phyloP scores from a whole-genome alignment of 75 land plant species.

The Pinus taeda region DNA sequence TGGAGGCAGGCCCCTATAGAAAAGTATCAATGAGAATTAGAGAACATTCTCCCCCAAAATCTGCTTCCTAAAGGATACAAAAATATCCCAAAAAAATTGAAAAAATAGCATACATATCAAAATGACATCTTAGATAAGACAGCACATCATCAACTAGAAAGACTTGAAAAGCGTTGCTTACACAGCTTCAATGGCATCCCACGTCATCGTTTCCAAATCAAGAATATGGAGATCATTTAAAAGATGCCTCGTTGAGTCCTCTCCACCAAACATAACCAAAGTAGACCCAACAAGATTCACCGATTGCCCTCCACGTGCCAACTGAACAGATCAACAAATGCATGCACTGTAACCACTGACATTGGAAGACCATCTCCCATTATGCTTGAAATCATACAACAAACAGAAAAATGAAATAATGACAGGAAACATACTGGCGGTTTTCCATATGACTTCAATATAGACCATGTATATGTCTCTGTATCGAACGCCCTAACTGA shows the following conservation, averaged over 20 bases:
- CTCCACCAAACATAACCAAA: constrained; percentile 94
- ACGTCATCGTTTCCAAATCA: constrained; percentile 85
- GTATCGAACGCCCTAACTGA: constrained; percentile 75
- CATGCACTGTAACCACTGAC: neutral
- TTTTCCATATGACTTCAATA: constrained; percentile 56
- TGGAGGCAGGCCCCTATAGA: constrained; percentile 57
- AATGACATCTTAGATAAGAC: neutral
- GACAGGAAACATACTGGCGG: constrained; percentile 46
- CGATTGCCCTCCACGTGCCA: constrained; percentile 86
- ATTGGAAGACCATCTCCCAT: neutral
- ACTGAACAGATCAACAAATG: constrained; percentile 32
- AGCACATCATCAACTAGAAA: neutral
- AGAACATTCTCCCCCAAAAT: neutral
- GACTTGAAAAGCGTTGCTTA: constrained; percentile 19
- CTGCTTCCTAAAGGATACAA: neutral
- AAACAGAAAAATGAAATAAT: neutral
- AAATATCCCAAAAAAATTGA: neutral
- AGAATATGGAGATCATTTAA: constrained; percentile 88
- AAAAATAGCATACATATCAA: neutral
- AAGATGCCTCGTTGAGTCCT: constrained; percentile 62
- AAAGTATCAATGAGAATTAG: neutral
- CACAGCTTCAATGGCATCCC: constrained; percentile 73
- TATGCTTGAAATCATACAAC: neutral
- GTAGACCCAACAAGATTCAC: constrained; percentile 75
- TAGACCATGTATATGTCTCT: constrained; percentile 43